Conservation (phyloP, 164 flowering plant species). For the Vitis rupestris region DNA sequence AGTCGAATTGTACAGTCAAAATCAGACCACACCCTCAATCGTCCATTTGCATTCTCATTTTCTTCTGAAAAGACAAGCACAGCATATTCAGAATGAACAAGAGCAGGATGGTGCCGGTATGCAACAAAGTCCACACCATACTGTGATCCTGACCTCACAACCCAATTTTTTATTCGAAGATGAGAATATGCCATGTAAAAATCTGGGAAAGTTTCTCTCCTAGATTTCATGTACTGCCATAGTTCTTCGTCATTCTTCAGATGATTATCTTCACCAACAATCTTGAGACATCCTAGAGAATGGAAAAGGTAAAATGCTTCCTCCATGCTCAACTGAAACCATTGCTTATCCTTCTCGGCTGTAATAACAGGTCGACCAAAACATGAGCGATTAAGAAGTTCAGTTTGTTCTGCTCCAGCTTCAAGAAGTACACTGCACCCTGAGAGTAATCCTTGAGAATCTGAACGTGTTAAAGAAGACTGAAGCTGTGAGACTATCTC, state of each 20-base stretch:
- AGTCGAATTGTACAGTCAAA: conserved; percentile 55
- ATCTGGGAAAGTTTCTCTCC: conserved; percentile 40
- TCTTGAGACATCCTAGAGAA: conserved; percentile 47
- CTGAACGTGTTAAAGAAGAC: conserved; percentile 36
- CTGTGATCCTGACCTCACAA: conserved; percentile 67
- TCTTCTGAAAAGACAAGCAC: conserved; percentile 50
- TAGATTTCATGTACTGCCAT: conserved; percentile 53
- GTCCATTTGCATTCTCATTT: conserved; percentile 24
- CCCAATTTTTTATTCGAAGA: conserved; percentile 76
- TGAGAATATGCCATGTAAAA: conserved; percentile 68
- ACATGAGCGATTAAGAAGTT: conserved; percentile 49
- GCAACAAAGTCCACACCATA: conserved; percentile 86
- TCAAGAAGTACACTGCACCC: conserved; percentile 54
- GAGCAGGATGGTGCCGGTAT: conserved; percentile 66
- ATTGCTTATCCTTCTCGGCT: conserved; percentile 51
- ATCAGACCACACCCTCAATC: conserved; percentile 74
- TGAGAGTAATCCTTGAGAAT: conserved; percentile 48
- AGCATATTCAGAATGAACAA: conserved; percentile 81
- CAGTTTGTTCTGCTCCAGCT: conserved; percentile 35
- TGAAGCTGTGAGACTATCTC: conserved; percentile 44
- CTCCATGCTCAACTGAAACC: conserved; percentile 62
- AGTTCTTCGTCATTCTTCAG: conserved; percentile 30
- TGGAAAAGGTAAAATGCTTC: conserved; percentile 60
- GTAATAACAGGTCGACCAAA: conserved; percentile 54
- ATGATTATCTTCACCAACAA: conserved; percentile 28